phyloP scores from a whole-genome alignment of 805 yeast species.

The Ascoidea tarda region DNA sequence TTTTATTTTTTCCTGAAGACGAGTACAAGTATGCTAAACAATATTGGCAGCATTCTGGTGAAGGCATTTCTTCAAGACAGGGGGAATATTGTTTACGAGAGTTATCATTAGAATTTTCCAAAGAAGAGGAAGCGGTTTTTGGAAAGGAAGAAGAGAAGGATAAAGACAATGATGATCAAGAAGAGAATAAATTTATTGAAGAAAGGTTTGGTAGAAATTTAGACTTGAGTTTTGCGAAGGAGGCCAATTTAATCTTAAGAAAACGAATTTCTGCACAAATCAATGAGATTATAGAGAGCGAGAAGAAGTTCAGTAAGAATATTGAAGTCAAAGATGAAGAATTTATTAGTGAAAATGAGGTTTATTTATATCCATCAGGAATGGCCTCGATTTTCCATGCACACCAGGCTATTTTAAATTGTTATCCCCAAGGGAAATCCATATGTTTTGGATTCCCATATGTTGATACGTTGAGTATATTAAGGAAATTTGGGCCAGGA shows the following conservation, averaged over 20 bases:
- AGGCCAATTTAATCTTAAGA: conserved; percentile 63
- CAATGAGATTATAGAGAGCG: conserved; percentile 19
- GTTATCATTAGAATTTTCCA: conserved; percentile 40
- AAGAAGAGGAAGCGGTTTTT: conserved; percentile 14
- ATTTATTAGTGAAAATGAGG: conserved; percentile 39
- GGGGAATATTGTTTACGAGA: conserved; percentile 75
- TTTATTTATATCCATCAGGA: conserved; percentile 77
- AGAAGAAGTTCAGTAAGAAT: not conserved
- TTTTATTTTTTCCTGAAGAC: conserved; percentile 57
- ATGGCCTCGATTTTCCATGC: conserved; percentile 87
- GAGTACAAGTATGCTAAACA: conserved; percentile 56
- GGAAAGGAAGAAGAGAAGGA: conserved; percentile 10
- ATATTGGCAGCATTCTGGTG: conserved; percentile 97
- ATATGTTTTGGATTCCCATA: conserved; percentile 96
- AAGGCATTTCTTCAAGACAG: conserved; percentile 82
- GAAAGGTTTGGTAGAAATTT: conserved; percentile 85
- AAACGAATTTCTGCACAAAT: conserved; percentile 62
- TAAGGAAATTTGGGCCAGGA: conserved; percentile 87
- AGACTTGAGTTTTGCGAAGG: conserved; percentile 59
- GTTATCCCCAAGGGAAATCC: conserved; percentile 33
- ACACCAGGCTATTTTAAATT: conserved; percentile 39
- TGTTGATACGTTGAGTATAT: conserved; percentile 78
- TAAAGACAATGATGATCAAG: conserved; percentile 24
- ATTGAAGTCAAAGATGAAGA: conserved; percentile 1
- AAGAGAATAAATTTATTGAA: conserved; percentile 58